Percentiles rank a stretch among this genome's conserved stretches.
phyloP scores from a whole-genome alignment of 768 basidiomycete genomes.

The Tylopilus sp. region DNA sequence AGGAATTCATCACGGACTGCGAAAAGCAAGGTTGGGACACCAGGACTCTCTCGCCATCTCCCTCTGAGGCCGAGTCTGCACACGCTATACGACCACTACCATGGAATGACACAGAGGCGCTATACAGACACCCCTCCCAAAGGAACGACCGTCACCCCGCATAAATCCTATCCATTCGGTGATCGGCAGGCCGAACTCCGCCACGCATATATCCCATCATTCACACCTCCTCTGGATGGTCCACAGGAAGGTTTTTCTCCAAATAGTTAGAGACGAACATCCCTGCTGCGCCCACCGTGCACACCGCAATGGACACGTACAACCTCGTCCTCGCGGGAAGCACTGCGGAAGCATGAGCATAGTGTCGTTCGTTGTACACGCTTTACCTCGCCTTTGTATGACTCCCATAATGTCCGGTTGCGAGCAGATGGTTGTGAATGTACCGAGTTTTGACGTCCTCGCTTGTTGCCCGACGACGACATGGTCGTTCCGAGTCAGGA shows the following conservation, averaged over 20 bases:
- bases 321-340: conserved; percentile 54
- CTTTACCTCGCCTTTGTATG: conserved; percentile 38
- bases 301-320: conserved; percentile 46
- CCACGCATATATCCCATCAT: conserved; percentile 4
- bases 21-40: conserved; percentile 57
- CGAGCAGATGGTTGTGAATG: conserved; percentile 8
- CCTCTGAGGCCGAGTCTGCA: neutral
- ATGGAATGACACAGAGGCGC: conserved; percentile 20
- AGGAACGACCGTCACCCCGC: conserved; percentile 9
- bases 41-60: conserved; percentile 1
- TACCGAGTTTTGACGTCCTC: neutral
- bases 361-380: conserved; percentile 1
- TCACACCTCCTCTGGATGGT: neutral
- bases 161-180: neutral
- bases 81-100: conserved; percentile 15
- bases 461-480: conserved; percentile 8
- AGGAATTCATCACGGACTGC: conserved; percentile 64
- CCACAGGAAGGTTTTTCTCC: conserved; percentile 39
- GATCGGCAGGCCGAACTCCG: conserved; percentile 16
- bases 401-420: conserved; percentile 38
- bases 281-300: conserved; percentile 45
- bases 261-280: conserved; percentile 49
- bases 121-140: conserved; percentile 21
- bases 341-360: conserved; percentile 34
- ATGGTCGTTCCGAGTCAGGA: conserved; percentile 13